A percentile compares a stretch with the other conserved stretches of the same genome.
phyloP scores from a whole-genome alignment of 129 eudicot genomes.

The Lactuca sativa region DNA sequence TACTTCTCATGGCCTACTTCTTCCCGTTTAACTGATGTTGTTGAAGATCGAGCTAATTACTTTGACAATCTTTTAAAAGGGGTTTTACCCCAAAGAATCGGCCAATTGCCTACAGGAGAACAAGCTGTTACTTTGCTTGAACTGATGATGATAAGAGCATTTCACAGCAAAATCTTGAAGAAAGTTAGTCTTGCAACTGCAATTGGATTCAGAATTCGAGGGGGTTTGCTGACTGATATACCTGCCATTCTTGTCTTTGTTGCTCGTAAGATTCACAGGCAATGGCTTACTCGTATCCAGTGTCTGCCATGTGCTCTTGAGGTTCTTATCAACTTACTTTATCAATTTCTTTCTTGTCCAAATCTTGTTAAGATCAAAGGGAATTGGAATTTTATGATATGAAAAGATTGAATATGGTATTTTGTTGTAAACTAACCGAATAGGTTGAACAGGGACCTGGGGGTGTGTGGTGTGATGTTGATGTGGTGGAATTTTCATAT shows the following conservation, averaged over 20 bases:
- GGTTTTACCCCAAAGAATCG: conserved; percentile 68
- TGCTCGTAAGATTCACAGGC: conserved; percentile 68
- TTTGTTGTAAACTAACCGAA: conserved; percentile 21
- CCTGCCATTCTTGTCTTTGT: conserved; percentile 91
- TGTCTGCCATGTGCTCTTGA: conserved; percentile 73
- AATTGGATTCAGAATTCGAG: conserved; percentile 65
- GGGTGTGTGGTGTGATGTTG: conserved; percentile 92
- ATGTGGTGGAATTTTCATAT: conserved; percentile 81
- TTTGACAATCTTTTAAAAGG: conserved; percentile 77
- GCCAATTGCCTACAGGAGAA: conserved; percentile 63
- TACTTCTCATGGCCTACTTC: conserved; percentile 83
- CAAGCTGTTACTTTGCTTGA: conserved; percentile 74
- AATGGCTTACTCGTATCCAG: conserved; percentile 68
- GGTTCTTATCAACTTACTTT: conserved; percentile 38
- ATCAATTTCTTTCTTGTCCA: conserved; percentile 25
- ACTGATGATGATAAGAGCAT: conserved; percentile 76
- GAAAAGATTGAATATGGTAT: background rate
- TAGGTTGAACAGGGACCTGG: conserved; percentile 75
- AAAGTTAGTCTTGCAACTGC: conserved; percentile 83
- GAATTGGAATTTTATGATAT: background rate
- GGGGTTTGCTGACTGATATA: conserved; percentile 64
- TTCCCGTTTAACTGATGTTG: conserved; percentile 50
- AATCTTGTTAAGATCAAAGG: conserved; percentile 9
- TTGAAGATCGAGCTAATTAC: conserved; percentile 68
- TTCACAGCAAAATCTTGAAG: conserved; percentile 65